phyloP scores from a whole-genome alignment of 768 basidiomycete genomes.

The Leccinum obscurum region DNA sequence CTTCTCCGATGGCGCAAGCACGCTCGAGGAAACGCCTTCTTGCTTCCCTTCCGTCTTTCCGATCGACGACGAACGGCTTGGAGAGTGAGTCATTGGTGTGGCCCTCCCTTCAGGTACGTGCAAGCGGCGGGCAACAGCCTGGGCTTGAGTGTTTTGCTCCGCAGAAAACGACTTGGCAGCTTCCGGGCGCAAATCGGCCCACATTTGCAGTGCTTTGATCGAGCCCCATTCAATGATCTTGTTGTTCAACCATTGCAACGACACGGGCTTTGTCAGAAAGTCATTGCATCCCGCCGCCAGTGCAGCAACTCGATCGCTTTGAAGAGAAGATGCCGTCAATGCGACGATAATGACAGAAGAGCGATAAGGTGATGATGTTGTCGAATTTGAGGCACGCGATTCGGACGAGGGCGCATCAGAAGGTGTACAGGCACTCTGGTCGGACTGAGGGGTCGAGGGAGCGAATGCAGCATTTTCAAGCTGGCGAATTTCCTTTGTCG shows the following conservation, averaged over 20 bases:
- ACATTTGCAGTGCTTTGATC: constrained; percentile 92
- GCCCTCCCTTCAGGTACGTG: constrained; percentile 50
- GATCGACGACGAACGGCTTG: constrained; percentile 41
- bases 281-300: constrained; percentile 98
- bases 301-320: constrained; percentile 94
- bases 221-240: constrained; percentile 99
- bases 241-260: constrained; percentile 91
- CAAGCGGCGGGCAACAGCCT: constrained; percentile 45
- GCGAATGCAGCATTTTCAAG: constrained; percentile 76
- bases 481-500: constrained; percentile 92
- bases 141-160: constrained; percentile 49
- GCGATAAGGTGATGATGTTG: constrained; percentile 66
- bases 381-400: constrained; percentile 40
- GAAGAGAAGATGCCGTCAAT: constrained; percentile 94
- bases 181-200: constrained; percentile 78
- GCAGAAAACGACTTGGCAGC: constrained; percentile 45
- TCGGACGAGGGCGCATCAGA: constrained; percentile 53
- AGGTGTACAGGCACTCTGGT: constrained; percentile 47
- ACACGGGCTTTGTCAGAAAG: constrained; percentile 97
- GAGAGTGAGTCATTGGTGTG: constrained; percentile 36
- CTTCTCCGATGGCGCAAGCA: constrained; percentile 19
- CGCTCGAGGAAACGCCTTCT: constrained; percentile 21
- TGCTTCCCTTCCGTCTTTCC: constrained; percentile 23
- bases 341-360: constrained; percentile 99
- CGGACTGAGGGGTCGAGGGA: constrained; percentile 65